These are phyloP conservation scores for Chalaropsis thielavioides DNA, from an alignment of 2,329 filamentous ascomycete genomes.

Conservation along the genomic window DNA sequence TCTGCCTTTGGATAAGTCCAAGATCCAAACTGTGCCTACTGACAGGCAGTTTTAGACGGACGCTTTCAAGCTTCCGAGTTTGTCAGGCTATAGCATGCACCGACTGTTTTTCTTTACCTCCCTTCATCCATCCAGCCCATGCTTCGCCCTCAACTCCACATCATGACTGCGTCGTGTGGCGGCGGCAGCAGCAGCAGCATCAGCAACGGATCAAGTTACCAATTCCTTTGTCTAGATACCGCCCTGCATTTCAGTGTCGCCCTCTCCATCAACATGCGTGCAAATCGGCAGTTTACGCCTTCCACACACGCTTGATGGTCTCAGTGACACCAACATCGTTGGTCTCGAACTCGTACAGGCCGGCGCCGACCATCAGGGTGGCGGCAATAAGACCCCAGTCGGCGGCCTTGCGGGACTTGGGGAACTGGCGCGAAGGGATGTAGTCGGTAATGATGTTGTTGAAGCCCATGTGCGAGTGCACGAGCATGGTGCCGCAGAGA, in stretches of 20 bases:
- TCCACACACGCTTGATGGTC: conserved; percentile 79
- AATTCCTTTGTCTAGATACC: neutral
- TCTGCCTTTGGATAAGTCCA: neutral
- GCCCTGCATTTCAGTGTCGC: neutral
- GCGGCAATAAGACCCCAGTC: conserved; percentile 66
- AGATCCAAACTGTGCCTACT: neutral
- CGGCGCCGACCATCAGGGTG: conserved; percentile 70
- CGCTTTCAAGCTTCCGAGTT: neutral
- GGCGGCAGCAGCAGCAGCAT: neutral
- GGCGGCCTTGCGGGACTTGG: conserved; percentile 49
- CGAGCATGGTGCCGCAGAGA: conserved; percentile 65
- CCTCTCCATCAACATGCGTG: neutral
- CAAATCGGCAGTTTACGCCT: conserved; percentile 38
- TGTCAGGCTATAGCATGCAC: neutral
- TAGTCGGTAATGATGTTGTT: conserved; percentile 86
- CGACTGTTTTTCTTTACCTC: neutral
- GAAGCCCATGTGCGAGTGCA: conserved; percentile 95
- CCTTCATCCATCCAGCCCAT: neutral
- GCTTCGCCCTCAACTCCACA: neutral
- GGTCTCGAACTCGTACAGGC: conserved; percentile 96
- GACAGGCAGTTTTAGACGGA: neutral
- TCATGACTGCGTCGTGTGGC: neutral
- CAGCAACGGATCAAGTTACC: neutral
- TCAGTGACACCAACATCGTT: conserved; percentile 93
- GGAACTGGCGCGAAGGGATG: conserved; percentile 57